These are phyloP conservation scores for Warburgia ugandensis DNA, from an alignment of 164 flowering plant genomes.

Conservation along the genomic window DNA sequence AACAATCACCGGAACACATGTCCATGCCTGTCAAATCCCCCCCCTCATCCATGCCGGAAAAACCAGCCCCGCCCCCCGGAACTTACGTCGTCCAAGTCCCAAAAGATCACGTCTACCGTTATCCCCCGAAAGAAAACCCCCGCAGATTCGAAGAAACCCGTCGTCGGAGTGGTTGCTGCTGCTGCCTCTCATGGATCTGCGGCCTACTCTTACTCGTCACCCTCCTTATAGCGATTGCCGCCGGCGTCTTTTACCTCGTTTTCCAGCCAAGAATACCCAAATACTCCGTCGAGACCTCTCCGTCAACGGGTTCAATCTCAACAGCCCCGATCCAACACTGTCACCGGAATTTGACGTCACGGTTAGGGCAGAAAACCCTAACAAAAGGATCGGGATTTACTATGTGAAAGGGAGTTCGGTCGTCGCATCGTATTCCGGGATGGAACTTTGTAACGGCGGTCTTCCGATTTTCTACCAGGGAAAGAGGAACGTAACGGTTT, in stretches of 20 bases:
- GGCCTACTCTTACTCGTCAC: slow-evolving; percentile 18
- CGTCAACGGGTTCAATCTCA: slow-evolving; percentile 48
- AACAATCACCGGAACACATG: no score
- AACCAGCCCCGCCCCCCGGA: slow-evolving; percentile 34
- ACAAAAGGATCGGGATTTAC: slow-evolving; percentile 55
- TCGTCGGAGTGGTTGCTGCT: slow-evolving; percentile 28
- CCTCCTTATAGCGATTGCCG: slow-evolving; percentile 35
- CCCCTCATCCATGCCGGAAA: slow-evolving; percentile 8
- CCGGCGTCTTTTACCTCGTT: slow-evolving; percentile 60
- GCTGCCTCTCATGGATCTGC: slow-evolving; percentile 43
- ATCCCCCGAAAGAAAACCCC: slow-evolving; percentile 72
- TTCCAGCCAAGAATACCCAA: slow-evolving; percentile 45
- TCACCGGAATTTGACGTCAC: slow-evolving; percentile 62
- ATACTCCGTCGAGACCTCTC: slow-evolving; percentile 47
- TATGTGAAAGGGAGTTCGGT: slow-evolving; percentile 52
- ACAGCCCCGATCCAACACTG: slow-evolving; percentile 19
- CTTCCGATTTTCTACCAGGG: slow-evolving; percentile 73
- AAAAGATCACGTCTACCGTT: slow-evolving; percentile 74
- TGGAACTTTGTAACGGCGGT: slow-evolving; percentile 36
- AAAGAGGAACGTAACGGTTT: slow-evolving; percentile 52
- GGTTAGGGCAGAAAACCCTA: slow-evolving; percentile 57
- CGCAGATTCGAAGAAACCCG: slow-evolving; percentile 20
- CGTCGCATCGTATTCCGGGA: slow-evolving; percentile 28
- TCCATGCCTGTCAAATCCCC: not conserved
- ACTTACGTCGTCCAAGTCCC: slow-evolving; percentile 85